Evolutionary conservation across 208 protist species (phyloP), one percentile per base, ranked within the genome.

Genomic region (Leishmania lainsoni): DNA sequence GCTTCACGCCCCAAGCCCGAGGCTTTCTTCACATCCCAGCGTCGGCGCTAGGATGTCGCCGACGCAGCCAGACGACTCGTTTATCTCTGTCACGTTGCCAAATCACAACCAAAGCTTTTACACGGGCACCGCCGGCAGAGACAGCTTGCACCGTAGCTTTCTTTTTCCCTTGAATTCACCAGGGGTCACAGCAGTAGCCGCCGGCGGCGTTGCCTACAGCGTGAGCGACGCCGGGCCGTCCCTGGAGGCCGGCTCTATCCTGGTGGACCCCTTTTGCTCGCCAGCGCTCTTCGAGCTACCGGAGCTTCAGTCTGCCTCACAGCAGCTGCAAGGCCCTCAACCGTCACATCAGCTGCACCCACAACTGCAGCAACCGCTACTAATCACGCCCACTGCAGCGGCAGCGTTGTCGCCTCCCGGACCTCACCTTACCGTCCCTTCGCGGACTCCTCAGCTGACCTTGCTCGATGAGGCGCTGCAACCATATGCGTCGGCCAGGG

Each of bases 141-240:
- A 86, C 56, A 88, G 83, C 70, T 66, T 89, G 22, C 79, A 51
- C 10, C 81, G 86, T 29, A 86, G 86, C 73, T 89, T 89, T 58
- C 86, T 86, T 61, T 86, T 89, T 35, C 86, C 86, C 8, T 32
- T 65, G 1, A 61, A 10, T 12, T n/a, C 48, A 16, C 17, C 72
- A 22, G 29, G 51, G 17, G 49, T 26, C 48, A 51, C 49, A 42
- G 72, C 72, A 49, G 51, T 39, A 0, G 29, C 72, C 42, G 48
- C 51, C 51, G 48, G 20, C 10, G 32, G 51, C 29, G 35, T n/a
- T 73, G 68, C 20, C 45, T 51, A 51, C 17, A 26, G 42, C 26
- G 56, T 52, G 49, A 8, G 58, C 49, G 48, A 52, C 45, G 9
- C 74, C 4, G 56, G 17, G 26, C 16, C 39, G 4, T 42, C 56